Evolutionary conservation across 2,329 filamentous ascomycete genomes (phyloP).

Genomic region (Fusarium armeniacum): DNA sequence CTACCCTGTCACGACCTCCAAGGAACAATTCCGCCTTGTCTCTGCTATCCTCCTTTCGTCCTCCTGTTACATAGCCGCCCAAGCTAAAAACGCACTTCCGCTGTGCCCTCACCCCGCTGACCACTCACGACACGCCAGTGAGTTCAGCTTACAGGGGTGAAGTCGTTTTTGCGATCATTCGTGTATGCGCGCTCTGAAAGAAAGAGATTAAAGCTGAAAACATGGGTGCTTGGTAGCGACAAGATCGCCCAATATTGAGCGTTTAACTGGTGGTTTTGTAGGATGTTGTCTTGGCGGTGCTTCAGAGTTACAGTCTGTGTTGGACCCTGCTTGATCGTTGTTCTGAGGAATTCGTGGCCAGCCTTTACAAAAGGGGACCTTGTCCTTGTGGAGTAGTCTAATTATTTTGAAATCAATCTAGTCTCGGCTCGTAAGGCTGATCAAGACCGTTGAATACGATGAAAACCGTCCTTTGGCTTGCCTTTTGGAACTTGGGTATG

Average conservation of each 20-base stretch:
- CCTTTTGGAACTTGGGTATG: constrained; percentile 33
- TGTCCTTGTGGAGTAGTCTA: background rate
- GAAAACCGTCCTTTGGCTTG: constrained; percentile 18
- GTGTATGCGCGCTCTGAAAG: constrained; percentile 10
- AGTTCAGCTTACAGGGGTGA: constrained; percentile 39
- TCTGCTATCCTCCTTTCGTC: background rate
- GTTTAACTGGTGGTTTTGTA: constrained; percentile 2
- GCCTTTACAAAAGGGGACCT: background rate
- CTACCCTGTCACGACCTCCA: background rate
- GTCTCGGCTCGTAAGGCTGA: background rate
- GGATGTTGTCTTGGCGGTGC: constrained; percentile 11
- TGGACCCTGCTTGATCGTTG: background rate
- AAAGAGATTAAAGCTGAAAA: constrained; percentile 18
- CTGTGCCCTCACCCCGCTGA: background rate
- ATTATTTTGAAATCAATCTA: background rate
- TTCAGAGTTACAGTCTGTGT: background rate
- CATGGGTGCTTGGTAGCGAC: too few relatives aligned
- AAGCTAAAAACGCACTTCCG: constrained; percentile 24
- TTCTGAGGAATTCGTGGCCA: background rate
- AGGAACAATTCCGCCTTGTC: background rate
- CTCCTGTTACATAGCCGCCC: constrained; percentile 23
- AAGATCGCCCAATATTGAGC: constrained; percentile 1
- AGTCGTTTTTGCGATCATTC: background rate
- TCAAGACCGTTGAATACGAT: constrained; percentile 3
- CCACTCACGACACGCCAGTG: constrained; percentile 23